phyloP scores from a whole-genome alignment of 768 basidiomycete species.

The Tylopilus intermedius region DNA sequence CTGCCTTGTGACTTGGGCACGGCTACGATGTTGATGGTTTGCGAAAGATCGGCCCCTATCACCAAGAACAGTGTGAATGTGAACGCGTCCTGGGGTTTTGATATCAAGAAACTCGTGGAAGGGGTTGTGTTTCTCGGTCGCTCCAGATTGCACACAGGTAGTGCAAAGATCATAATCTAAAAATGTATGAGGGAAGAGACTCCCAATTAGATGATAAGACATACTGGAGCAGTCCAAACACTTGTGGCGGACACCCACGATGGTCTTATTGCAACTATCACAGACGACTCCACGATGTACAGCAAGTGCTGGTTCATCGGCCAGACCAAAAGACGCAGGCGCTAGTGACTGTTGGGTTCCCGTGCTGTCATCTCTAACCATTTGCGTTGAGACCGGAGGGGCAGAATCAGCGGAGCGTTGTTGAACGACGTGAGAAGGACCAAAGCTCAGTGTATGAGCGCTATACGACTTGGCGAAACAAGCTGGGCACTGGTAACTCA shows the following conservation, averaged over 20 bases:
- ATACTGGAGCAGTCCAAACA: constrained; percentile 72
- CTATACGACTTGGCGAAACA: constrained; percentile 27
- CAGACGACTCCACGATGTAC: constrained; percentile 60
- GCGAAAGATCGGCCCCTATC: constrained; percentile 30
- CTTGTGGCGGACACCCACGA: constrained; percentile 71
- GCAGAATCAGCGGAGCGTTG: constrained; percentile 5
- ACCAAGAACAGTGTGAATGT: constrained; percentile 55
- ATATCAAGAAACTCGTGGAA: constrained; percentile 73
- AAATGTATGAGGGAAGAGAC: constrained; percentile 1
- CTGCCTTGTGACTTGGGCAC: neutral
- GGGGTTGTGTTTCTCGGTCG: constrained; percentile 50
- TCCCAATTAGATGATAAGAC: constrained; percentile 11
- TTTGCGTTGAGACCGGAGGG: neutral
- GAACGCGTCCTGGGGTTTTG: constrained; percentile 55
- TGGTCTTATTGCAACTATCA: constrained; percentile 52
- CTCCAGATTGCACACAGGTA: constrained; percentile 46
- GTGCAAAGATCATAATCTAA: constrained; percentile 73
- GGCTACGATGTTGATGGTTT: constrained; percentile 3
- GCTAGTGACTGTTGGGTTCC: neutral
- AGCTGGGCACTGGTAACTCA: constrained; percentile 19
- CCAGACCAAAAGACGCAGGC: neutral
- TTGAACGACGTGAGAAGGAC: constrained; percentile 27
- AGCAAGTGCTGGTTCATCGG: neutral
- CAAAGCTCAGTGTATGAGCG: constrained; percentile 30
- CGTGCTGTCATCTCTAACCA: neutral